Conservation (phyloP, 202 grass and related monocot genomes). For the Musa balbisiana region DNA sequence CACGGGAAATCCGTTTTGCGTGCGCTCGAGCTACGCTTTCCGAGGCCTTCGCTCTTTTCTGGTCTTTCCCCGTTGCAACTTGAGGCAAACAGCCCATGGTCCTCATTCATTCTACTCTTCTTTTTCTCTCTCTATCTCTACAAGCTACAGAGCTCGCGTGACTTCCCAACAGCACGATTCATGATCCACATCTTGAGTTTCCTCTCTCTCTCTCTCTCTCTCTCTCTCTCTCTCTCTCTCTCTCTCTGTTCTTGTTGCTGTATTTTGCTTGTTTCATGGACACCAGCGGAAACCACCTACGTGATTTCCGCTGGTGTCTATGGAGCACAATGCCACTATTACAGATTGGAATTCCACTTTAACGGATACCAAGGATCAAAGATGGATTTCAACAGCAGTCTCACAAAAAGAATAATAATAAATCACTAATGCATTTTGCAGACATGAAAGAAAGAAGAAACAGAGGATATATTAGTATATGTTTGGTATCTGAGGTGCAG, state of each 20-base stretch:
- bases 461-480: no score
- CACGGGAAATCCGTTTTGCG: constrained; percentile 23
- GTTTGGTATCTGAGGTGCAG: no score
- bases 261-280: not conserved
- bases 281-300: not conserved
- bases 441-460: no score
- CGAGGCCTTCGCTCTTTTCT: not conserved
- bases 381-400: not conserved
- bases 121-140: not conserved
- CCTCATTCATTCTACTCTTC: not conserved
- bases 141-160: not conserved
- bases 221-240: not conserved
- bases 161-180: not conserved
- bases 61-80: not conserved
- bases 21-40: constrained; percentile 5
- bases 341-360: not conserved
- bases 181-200: not conserved
- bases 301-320: constrained; percentile 1
- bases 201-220: not conserved
- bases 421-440: no score
- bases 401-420: no score
- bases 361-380: not conserved
- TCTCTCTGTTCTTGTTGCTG: not conserved
- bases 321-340: not conserved
- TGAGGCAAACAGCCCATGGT: not conserved